phyloP scores from a whole-genome alignment of 306 rosid genomes.

The Cucumis cinereus region DNA sequence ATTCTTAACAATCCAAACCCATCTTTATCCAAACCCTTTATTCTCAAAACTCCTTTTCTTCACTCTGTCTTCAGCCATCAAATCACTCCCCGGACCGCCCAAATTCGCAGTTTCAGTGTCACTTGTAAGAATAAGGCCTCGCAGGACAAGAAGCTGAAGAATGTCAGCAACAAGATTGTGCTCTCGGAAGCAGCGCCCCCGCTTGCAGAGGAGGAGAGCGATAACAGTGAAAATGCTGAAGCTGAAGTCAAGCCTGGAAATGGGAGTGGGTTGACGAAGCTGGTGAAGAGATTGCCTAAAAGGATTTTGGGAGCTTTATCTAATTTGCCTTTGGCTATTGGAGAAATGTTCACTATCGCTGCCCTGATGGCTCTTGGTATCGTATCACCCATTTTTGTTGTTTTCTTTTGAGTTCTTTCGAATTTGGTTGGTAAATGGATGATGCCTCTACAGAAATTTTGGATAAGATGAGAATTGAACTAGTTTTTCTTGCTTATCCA shows the following conservation, averaged over 20 bases:
- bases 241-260: slow-evolving; percentile 21
- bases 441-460: not conserved
- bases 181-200: slow-evolving; percentile 66
- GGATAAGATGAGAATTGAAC: not conserved
- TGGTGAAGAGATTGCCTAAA: slow-evolving; percentile 36
- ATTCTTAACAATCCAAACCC: slow-evolving; percentile 26
- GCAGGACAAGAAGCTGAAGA: slow-evolving; percentile 31
- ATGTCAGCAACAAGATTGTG: slow-evolving; percentile 44
- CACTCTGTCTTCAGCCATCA: slow-evolving; percentile 25
- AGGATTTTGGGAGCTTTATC: slow-evolving; percentile 53
- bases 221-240: slow-evolving; percentile 13
- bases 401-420: not conserved
- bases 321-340: slow-evolving; percentile 88
- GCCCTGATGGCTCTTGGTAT: slow-evolving; percentile 74
- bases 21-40: slow-evolving; percentile 26
- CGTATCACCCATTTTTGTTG: slow-evolving; percentile 21
- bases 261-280: slow-evolving; percentile 22
- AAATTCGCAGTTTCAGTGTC: slow-evolving; percentile 11
- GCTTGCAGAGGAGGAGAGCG: slow-evolving; percentile 28
- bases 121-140: slow-evolving; percentile 36
- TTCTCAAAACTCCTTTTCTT: slow-evolving; percentile 24
- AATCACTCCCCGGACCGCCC: not conserved
- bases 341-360: slow-evolving; percentile 79
- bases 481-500: not conserved
- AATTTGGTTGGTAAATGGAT: not conserved